phyloP scores from a whole-genome alignment of 1,139 yeast genomes.

The Zygotorulaspora mrakii region DNA sequence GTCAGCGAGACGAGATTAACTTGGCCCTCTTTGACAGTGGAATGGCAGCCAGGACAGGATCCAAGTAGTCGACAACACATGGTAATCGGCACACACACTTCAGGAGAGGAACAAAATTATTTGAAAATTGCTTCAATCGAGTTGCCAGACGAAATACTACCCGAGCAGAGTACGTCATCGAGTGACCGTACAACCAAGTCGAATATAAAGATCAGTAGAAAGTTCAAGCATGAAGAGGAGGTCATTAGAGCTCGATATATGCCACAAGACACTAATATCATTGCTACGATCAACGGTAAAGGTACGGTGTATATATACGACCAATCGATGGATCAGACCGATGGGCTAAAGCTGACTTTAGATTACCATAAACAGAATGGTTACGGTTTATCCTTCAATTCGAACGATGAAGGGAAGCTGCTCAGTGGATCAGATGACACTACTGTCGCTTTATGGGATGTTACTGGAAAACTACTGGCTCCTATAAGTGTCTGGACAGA shows the following conservation, averaged over 20 bases:
- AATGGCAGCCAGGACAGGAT: constrained; percentile 58
- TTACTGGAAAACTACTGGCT: constrained; percentile 24
- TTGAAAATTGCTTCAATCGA: constrained; percentile 72
- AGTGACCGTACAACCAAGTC: constrained; percentile 40
- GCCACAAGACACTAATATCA: constrained; percentile 64
- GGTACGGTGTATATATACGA: constrained; percentile 74
- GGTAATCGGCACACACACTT: constrained; percentile 81
- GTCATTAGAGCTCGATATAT: constrained; percentile 79
- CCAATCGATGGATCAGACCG: constrained; percentile 36
- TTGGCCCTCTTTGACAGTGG: constrained; percentile 78
- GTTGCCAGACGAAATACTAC: constrained; percentile 47
- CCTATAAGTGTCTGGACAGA: constrained; percentile 36
- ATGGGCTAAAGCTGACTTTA: constrained; percentile 34
- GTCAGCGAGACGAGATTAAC: constrained; percentile 73
- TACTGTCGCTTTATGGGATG: constrained; percentile 57
- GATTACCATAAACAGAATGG: constrained; percentile 64
- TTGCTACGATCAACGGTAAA: constrained; percentile 74
- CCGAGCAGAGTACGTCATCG: constrained; percentile 28
- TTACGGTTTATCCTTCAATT: constrained; percentile 68
- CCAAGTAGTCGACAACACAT: constrained; percentile 40
- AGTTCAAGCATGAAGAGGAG: constrained; percentile 53
- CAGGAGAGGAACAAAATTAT: constrained; percentile 74
- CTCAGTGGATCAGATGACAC: constrained; percentile 64
- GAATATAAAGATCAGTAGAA: constrained; percentile 59
- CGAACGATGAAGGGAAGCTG: constrained; percentile 45